Percentiles rank a stretch among this genome's conserved stretches.
These are phyloP conservation scores for Cytospora piceicola DNA, from an alignment of 2,329 filamentous ascomycete species.

Conservation along the genomic window DNA sequence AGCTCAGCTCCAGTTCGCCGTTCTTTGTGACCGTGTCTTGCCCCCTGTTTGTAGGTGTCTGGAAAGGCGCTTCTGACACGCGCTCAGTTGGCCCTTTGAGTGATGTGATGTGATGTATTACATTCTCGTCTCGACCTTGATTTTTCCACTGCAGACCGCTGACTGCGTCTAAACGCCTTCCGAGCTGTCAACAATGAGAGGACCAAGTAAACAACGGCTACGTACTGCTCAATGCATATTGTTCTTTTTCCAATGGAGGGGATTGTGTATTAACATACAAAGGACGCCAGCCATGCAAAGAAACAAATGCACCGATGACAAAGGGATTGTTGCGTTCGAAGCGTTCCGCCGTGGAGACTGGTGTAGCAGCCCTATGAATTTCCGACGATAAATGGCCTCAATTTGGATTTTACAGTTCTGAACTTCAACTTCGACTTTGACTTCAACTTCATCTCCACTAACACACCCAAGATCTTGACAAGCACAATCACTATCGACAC, in stretches of 20 bases:
- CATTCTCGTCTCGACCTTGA: neutral
- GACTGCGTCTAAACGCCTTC: neutral
- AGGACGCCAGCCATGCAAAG: neutral
- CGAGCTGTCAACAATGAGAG: neutral
- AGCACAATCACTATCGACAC: neutral
- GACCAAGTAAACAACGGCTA: neutral
- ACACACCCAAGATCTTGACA: neutral
- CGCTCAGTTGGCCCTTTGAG: neutral
- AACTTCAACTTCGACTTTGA: neutral
- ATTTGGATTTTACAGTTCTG: neutral
- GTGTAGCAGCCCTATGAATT: neutral
- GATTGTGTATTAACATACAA: neutral
- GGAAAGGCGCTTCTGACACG: neutral
- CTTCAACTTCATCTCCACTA: neutral
- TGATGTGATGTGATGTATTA: neutral
- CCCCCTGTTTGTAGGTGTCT: neutral
- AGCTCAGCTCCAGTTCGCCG: neutral
- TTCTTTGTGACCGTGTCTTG: neutral
- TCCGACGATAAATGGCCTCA: neutral
- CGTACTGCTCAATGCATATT: neutral
- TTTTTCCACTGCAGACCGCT: neutral
- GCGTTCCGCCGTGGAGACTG: neutral
- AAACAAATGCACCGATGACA: neutral
- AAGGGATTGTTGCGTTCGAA: neutral
- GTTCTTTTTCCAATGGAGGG: neutral